Evolutionary conservation across 208 protist genomes (phyloP).

Genomic region (Crithidia acanthocephali): DNA sequence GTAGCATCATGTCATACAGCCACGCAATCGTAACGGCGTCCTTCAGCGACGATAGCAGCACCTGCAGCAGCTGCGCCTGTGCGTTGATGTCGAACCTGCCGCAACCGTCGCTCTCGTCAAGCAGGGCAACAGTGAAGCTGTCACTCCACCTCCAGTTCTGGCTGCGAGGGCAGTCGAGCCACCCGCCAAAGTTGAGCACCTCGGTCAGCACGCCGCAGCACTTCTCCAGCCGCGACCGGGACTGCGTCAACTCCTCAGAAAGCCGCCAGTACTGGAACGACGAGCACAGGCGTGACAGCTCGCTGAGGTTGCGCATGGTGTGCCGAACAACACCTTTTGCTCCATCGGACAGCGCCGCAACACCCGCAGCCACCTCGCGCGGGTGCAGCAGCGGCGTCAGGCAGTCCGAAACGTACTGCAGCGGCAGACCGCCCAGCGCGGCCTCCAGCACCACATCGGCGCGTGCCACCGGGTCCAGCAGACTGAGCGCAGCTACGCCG

Average conservation of each 20-base stretch:
- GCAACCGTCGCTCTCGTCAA: slow-evolving; percentile 13
- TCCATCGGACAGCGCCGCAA: slow-evolving; percentile 39
- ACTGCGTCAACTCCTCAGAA: slow-evolving; percentile 37
- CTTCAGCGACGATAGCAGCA: slow-evolving; percentile 42
- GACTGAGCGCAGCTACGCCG: slow-evolving; percentile 26
- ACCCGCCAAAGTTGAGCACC: slow-evolving; percentile 44
- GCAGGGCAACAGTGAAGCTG: slow-evolving; percentile 6
- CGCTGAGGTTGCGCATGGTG: slow-evolving; percentile 32
- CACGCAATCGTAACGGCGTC: slow-evolving; percentile 51
- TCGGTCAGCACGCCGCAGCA: slow-evolving; percentile 26
- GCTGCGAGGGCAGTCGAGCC: slow-evolving; percentile 48
- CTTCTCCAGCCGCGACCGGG: slow-evolving; percentile 26
- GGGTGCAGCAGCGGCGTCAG: slow-evolving; percentile 40
- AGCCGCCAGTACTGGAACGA: slow-evolving; percentile 48
- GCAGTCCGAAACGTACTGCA: slow-evolving; percentile 21
- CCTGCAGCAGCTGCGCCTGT: slow-evolving; percentile 57
- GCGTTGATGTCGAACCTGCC: slow-evolving; percentile 46
- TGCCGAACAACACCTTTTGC: slow-evolving; percentile 35
- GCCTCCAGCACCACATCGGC: slow-evolving; percentile 43
- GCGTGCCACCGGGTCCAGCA: slow-evolving; percentile 30
- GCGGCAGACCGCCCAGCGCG: slow-evolving; percentile 33
- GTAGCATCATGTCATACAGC: slow-evolving; percentile 58
- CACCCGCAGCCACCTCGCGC: slow-evolving; percentile 5
- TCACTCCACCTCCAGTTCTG: slow-evolving; percentile 23
- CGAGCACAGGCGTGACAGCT: slow-evolving; percentile 43